A percentile compares a stretch with the other conserved stretches of the same genome.
These are phyloP conservation scores for Mycena vitilis DNA, from an alignment of 768 basidiomycete genomes.

Conservation along the genomic window DNA sequence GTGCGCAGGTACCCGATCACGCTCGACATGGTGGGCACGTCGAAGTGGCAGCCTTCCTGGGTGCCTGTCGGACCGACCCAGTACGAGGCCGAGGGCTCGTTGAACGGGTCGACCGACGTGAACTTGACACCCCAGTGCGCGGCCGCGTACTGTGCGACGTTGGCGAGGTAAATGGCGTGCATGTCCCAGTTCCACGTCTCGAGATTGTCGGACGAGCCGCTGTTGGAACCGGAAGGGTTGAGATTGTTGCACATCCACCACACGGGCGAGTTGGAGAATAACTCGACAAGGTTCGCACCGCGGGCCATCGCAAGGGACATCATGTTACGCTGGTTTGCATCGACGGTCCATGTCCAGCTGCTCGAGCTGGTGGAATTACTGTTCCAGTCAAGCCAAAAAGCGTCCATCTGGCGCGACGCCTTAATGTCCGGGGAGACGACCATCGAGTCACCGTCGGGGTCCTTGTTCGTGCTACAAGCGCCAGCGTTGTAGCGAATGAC, in stretches of 20 bases:
- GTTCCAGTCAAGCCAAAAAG: constrained; percentile 35
- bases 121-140: constrained; percentile 34
- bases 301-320: constrained; percentile 27
- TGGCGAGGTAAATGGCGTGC: constrained; percentile 36
- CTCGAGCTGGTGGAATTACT: constrained; percentile 23
- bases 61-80: constrained; percentile 36
- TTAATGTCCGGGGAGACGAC: constrained; percentile 30
- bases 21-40: constrained; percentile 35
- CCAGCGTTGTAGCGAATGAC: constrained; percentile 35
- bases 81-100: constrained; percentile 36
- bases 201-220: constrained; percentile 35
- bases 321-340: constrained; percentile 38
- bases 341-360: constrained; percentile 35
- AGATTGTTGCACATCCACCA: constrained; percentile 37
- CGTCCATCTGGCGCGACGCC: constrained; percentile 30
- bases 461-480: constrained; percentile 29
- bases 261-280: constrained; percentile 37
- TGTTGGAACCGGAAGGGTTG: constrained; percentile 33
- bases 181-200: constrained; percentile 37
- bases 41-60: constrained; percentile 38
- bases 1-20: constrained; percentile 32
- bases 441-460: constrained; percentile 35
- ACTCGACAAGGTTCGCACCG: constrained; percentile 32
- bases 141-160: constrained; percentile 24
- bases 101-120: constrained; percentile 37